A percentile compares a stretch with the other conserved stretches of the same genome.
Evolutionary conservation across 345 rosid species (phyloP).

Genomic region (Salix koriyanagi): DNA sequence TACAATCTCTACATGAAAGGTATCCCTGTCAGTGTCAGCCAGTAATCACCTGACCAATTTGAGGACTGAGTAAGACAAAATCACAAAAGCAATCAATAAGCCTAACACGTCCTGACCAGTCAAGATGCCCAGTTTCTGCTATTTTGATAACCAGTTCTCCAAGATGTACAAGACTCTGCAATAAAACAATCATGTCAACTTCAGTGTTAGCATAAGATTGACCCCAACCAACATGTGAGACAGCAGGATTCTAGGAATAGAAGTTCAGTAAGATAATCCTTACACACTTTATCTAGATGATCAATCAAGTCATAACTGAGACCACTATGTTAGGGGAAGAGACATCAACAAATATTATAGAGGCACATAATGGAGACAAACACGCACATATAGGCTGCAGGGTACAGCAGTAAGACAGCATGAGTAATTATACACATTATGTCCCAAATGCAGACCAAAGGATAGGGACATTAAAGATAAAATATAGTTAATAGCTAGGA

Average conservation of each 20-base stretch:
- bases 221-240: neutral
- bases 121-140: slow-evolving; percentile 70
- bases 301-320: neutral
- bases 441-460: no score
- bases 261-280: neutral
- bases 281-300: neutral
- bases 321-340: neutral
- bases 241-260: neutral
- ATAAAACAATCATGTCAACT: slow-evolving; percentile 7
- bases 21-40: neutral
- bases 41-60: slow-evolving; percentile 69
- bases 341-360: neutral
- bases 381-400: neutral
- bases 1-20: neutral
- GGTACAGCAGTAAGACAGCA: no score
- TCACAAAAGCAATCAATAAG: slow-evolving; percentile 69
- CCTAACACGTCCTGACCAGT: slow-evolving; percentile 79
- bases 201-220: neutral
- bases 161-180: slow-evolving; percentile 57
- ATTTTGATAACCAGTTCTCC: slow-evolving; percentile 60
- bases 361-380: neutral
- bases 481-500: no score
- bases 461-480: no score
- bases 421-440: no score
- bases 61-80: slow-evolving; percentile 64